A percentile compares a stretch with the other conserved stretches of the same genome.
phyloP scores from a whole-genome alignment of 2,329 filamentous ascomycete species.

The Apiospora arundinis region DNA sequence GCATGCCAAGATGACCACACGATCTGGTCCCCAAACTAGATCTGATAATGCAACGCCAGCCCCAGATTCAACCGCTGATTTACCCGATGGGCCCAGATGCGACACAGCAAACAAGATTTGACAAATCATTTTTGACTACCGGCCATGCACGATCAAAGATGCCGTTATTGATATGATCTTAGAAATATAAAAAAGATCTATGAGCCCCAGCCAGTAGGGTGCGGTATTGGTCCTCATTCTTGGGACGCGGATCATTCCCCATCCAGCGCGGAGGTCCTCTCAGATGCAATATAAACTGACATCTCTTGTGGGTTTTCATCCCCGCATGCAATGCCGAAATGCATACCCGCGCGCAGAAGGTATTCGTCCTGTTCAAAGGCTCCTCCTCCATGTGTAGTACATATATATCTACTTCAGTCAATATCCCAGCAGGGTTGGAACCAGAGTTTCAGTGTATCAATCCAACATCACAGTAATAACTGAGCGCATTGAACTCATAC shows the following conservation, averaged over 20 bases:
- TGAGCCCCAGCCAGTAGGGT: background rate
- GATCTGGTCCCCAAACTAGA: constrained; percentile 2
- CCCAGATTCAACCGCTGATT: constrained; percentile 12
- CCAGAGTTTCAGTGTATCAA: background rate
- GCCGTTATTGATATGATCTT: background rate
- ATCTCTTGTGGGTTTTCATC: background rate
- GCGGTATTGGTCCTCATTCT: no score
- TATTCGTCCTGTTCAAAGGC: background rate
- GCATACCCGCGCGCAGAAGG: background rate
- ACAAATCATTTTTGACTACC: background rate
- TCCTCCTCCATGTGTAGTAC: background rate
- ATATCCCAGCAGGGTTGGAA: background rate
- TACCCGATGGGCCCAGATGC: background rate
- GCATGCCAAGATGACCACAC: background rate
- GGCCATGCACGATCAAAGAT: constrained; percentile 1
- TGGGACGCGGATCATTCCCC: background rate
- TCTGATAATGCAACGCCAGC: constrained; percentile 1
- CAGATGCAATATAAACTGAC: background rate
- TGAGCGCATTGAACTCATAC: background rate
- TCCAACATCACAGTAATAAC: background rate
- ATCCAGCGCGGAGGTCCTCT: background rate
- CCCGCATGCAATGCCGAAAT: constrained; percentile 8
- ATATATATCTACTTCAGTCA: background rate
- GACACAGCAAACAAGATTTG: background rate
- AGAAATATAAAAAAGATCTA: background rate